Base-by-base conservation (phyloP, 176 grass and related monocot genomes). In the Pontederia paniculata region DNA sequence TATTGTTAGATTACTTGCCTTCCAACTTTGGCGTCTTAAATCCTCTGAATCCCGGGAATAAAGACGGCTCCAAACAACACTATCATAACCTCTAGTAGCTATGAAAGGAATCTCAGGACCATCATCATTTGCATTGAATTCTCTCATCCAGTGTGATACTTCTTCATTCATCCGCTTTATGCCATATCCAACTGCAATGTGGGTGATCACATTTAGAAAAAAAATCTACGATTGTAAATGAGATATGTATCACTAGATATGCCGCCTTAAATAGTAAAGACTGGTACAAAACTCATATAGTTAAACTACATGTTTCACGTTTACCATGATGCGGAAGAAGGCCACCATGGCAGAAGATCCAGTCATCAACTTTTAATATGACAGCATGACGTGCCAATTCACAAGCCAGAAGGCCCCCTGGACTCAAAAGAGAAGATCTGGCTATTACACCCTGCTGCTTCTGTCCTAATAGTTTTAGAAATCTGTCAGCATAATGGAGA, bases 321-420 rank as follows among this genome's bases (percentile, higher is more conserved):
- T 45, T 80, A 98, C 86, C 83, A 75, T 98, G 86, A 88, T 91
- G 93, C 45, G 93, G 93, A 61, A 88, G 83, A 74, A 98, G 93
- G 42, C 83, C 93, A 46, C 93, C 93, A 77, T 98, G 93, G 63
- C 93, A 98, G 70, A 98, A 98, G 23, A 91, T 67, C 93, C 83
- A 91, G 19, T 91, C 83, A 75, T 98, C 82, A 28, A 98, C 58
- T 46, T 75, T 84, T 14, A 98, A 83, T 12, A 98, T 75, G 20
- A 98, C 75, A 15, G 93, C 70, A 84, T 98, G 83, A 0, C 57
- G 61, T n/a, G 86, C 77, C 74, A 98, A 70, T 75, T 98, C 83
- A 54, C 74, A 82, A 42, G 86, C 93, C 55, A 98, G 70, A 5
- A 47, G 77, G 16, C 80, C 86, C 54, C 86, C 93, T 57, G 78